Base-by-base conservation (phyloP, 495 filamentous ascomycete genomes). In the Recurvomyces mirabilis region DNA sequence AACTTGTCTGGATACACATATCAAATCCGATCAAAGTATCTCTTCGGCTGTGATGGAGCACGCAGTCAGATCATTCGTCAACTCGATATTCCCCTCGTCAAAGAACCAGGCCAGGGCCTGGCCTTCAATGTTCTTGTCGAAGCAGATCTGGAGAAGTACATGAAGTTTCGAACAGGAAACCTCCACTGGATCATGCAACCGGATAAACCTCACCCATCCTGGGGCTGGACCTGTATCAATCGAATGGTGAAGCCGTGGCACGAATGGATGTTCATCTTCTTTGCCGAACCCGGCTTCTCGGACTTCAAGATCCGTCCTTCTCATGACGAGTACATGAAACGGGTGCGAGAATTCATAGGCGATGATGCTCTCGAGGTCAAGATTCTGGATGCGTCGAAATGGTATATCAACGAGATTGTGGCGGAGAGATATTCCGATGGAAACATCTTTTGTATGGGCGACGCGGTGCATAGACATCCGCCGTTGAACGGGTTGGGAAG, bases 11-110 rank as follows among this genome's bases (percentile, higher is more conserved):
- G 63, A 3, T 18, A 37, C 0, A 52, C 53, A 24, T 77, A 70
- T 50, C 35, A 60, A 10, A 62, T 77, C 22, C 58, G 63, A 15
- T 68, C 69, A 4, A 67, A 64, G 21, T 82, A 72, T 45, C 57
- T 79, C 1, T 76, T 77, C 44, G 75, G 75, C 9, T 69, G 68
- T 13, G 75, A 79, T 43, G 75, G 75, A 3, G 74, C 69, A 0
- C 56, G 69, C 12, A 73, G 69, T 47, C 59, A 63, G 24, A 62
- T 79, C n/a, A 56, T 74, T 5, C 58, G 64, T 14, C 65, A 71
- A 52, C 53, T 73, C 0, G 50, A 60, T 9, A 63, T 74, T 17
- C 69, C 70, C 1, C 56, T 77, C 31, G 59, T 65, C 29, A 66
- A 68, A 41, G 63, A 69, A 43, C 72, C 72, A 0, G 68, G 69